A percentile compares a stretch with the other conserved stretches of the same genome.
These are phyloP conservation scores for Aphanomyces euteiches DNA, from an alignment of 352 stramenopile species.

Conservation along the genomic window DNA sequence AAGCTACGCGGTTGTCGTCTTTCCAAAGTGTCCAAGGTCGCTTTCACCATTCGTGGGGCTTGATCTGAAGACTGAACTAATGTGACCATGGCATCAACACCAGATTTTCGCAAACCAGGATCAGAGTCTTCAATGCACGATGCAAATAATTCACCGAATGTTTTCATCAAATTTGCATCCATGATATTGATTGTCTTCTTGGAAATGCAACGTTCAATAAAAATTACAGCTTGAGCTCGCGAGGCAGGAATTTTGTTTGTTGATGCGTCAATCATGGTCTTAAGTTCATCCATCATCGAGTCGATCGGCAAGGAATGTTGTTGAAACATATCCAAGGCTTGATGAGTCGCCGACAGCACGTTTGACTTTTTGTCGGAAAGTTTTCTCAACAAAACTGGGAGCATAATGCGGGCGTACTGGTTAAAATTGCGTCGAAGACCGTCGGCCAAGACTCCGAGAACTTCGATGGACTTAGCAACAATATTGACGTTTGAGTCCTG, in stretches of 20 bases:
- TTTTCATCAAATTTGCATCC: constrained; percentile 60
- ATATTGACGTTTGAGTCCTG: constrained; percentile 88
- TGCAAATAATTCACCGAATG: constrained; percentile 60
- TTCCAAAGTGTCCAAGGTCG: constrained; percentile 66
- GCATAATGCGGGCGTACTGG: constrained; percentile 67
- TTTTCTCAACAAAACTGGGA: constrained; percentile 76
- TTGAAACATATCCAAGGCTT: constrained; percentile 72
- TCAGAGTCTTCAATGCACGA: constrained; percentile 71
- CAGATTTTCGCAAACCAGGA: constrained; percentile 73
- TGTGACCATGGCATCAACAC: constrained; percentile 55
- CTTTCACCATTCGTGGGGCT: constrained; percentile 50
- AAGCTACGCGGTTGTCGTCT: constrained; percentile 53
- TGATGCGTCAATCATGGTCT: constrained; percentile 52
- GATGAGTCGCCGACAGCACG: constrained; percentile 79
- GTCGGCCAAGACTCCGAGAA: constrained; percentile 70
- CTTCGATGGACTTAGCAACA: constrained; percentile 78
- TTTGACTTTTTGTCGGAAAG: constrained; percentile 86
- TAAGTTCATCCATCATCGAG: constrained; percentile 85
- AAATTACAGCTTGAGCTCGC: constrained; percentile 67
- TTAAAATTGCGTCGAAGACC: constrained; percentile 78
- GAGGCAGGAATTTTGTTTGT: constrained; percentile 83
- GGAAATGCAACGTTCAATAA: constrained; percentile 63
- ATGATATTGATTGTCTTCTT: constrained; percentile 60
- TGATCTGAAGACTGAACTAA: constrained; percentile 56
- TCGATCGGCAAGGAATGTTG: constrained; percentile 81